Conservation (phyloP, 169 alveolate species). For the Miamiensis avidus region DNA sequence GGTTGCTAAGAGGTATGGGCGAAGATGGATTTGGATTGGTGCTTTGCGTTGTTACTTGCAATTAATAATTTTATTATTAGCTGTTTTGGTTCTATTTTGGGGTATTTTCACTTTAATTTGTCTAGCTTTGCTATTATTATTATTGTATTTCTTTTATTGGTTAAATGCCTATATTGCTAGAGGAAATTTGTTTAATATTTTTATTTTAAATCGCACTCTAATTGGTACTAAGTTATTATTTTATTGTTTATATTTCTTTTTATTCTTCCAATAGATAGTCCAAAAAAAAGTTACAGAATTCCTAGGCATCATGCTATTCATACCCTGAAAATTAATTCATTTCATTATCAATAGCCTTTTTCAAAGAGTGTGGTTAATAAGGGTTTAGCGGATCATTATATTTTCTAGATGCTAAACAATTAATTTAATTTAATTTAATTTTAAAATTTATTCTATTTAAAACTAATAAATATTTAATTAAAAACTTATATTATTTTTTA, state of each 20-base stretch:
- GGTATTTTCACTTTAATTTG: not conserved
- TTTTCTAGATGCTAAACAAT: not conserved
- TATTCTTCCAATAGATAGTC: conserved; percentile 29
- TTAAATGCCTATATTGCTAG: not conserved
- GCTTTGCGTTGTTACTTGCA: not conserved
- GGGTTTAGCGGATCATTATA: not conserved
- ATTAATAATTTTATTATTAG: no score
- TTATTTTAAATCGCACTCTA: no score
- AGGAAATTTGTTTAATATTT: not conserved
- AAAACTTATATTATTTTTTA: conserved; percentile 7
- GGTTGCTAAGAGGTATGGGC: not conserved
- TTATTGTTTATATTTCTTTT: conserved; percentile 4
- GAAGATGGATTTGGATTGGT: not conserved
- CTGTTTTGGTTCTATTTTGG: not conserved
- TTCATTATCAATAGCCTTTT: conserved; percentile 20
- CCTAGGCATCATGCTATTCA: conserved; percentile 38
- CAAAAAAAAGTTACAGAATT: conserved; percentile 23
- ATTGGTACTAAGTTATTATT: no score
- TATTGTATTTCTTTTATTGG: not conserved
- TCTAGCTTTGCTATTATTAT: not conserved
- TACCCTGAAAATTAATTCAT: conserved; percentile 30
- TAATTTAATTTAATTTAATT: no score
- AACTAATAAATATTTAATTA: no score
- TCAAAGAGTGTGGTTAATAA: conserved; percentile 12
- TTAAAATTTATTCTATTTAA: no score